phyloP scores from a whole-genome alignment of 2,329 filamentous ascomycete species.

The Exutisphaerella laricina region DNA sequence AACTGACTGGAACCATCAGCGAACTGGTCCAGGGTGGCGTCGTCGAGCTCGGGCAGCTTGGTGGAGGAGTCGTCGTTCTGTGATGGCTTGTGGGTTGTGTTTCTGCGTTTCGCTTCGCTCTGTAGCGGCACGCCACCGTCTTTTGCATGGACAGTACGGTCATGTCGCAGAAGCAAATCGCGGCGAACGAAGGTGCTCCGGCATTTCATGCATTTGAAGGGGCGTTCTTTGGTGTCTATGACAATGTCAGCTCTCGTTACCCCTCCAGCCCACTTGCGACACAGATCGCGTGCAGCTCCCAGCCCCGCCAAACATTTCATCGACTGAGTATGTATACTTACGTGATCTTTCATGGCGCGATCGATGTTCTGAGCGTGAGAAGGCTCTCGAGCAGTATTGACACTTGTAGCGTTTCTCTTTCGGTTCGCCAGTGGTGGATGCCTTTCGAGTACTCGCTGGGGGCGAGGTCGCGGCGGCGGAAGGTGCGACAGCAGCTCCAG shows the following conservation, averaged over 20 bases:
- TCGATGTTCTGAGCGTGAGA: conserved; percentile 94
- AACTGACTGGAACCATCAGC: conserved; percentile 88
- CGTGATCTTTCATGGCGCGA: conserved; percentile 96
- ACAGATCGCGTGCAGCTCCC: neutral
- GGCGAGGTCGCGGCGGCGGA: conserved; percentile 59
- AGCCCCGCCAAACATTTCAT: conserved; percentile 1
- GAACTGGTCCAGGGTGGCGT: conserved; percentile 73
- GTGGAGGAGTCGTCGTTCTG: conserved; percentile 50
- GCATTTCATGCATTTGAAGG: conserved; percentile 98
- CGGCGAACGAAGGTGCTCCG: conserved; percentile 96
- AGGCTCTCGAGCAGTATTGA: conserved; percentile 60
- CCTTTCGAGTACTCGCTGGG: conserved; percentile 39
- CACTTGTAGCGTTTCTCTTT: conserved; percentile 98
- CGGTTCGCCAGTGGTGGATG: conserved; percentile 21
- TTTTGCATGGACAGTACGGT: conserved; percentile 97
- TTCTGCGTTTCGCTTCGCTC: conserved; percentile 84
- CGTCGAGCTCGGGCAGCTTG: conserved; percentile 77
- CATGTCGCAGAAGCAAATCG: conserved; percentile 91
- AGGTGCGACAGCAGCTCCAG: conserved; percentile 45
- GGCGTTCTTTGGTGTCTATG: conserved; percentile 93
- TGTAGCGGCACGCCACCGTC: conserved; percentile 91
- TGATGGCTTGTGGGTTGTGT: conserved; percentile 21
- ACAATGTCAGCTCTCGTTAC: conserved; percentile 11
- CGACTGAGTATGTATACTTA: conserved; percentile 54
- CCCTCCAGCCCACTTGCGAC: conserved; percentile 24